Conservation (phyloP, 768 basidiomycete genomes). For the Tephrocybe rancida region DNA sequence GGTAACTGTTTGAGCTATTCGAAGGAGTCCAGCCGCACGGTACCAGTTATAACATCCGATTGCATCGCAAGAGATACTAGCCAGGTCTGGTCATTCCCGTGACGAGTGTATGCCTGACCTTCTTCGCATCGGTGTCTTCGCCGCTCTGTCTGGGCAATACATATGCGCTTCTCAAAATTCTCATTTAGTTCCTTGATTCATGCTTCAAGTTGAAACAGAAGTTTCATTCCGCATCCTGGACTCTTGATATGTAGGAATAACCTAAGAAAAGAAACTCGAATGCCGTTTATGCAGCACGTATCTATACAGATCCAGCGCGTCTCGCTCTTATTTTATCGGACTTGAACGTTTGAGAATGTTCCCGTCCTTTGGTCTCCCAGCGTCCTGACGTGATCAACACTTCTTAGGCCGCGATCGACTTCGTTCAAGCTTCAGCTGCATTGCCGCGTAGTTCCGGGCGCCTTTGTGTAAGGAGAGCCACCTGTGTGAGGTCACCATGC, state of each 20-base stretch:
- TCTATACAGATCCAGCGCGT: too few relatives aligned
- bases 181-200: too few relatives aligned
- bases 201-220: too few relatives aligned
- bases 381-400: not conserved
- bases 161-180: too few relatives aligned
- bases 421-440: not conserved
- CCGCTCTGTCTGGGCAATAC: too few relatives aligned
- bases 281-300: too few relatives aligned
- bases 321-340: not conserved
- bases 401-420: not conserved
- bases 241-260: too few relatives aligned
- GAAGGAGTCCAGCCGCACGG: constrained; percentile 24
- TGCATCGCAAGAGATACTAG: constrained; percentile 25
- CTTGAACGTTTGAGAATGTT: not conserved
- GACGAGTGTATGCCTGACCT: too few relatives aligned
- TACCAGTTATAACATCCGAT: constrained; percentile 29
- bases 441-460: not conserved
- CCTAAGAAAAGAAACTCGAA: too few relatives aligned
- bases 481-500: not conserved
- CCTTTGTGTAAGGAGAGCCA: not conserved
- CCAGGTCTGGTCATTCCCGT: constrained; percentile 29
- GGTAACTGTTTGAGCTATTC: constrained; percentile 29
- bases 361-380: not conserved
- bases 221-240: too few relatives aligned
- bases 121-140: too few relatives aligned